These are phyloP conservation scores for Cicer yamashitae DNA, from an alignment of 306 rosid species.

Conservation along the genomic window DNA sequence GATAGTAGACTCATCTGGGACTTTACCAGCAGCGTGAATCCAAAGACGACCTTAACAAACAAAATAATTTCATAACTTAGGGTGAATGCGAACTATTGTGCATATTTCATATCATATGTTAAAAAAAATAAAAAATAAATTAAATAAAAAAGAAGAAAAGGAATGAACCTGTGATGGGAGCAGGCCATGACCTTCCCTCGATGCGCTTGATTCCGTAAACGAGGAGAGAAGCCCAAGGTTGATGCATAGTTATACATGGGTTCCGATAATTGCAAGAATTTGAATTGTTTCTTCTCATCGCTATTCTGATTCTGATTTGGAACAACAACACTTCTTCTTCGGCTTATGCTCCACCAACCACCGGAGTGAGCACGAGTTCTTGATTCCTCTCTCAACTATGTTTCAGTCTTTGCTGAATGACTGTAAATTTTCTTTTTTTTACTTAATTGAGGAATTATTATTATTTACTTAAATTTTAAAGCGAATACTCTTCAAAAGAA, in stretches of 20 bases:
- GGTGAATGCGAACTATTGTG: not conserved
- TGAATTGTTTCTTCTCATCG: constrained; percentile 42
- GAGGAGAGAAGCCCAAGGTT: constrained; percentile 97
- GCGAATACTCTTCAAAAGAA: no score
- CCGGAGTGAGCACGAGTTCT: not conserved
- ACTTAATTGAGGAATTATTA: no score
- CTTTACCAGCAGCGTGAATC: constrained; percentile 98
- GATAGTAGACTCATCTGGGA: constrained; percentile 86
- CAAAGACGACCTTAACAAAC: constrained; percentile 80
- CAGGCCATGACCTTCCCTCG: constrained; percentile 93
- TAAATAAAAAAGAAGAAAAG: no score
- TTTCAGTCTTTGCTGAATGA: no score
- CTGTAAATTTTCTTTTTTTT: no score
- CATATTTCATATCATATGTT: not conserved
- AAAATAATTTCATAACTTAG: constrained; percentile 20
- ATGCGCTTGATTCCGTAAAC: constrained; percentile 88
- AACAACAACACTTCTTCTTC: not conserved
- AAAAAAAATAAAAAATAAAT: not conserved
- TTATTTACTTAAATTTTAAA: no score
- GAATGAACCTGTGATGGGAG: constrained; percentile 75
- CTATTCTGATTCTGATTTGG: not conserved
- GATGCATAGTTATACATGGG: constrained; percentile 94
- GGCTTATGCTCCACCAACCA: not conserved
- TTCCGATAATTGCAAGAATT: constrained; percentile 63
- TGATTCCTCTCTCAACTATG: no score